Evolutionary conservation across 2,329 filamentous ascomycete species (phyloP), one percentile per base, ranked within the genome.

Genomic region (Tolypocladium ophioglossoides): DNA sequence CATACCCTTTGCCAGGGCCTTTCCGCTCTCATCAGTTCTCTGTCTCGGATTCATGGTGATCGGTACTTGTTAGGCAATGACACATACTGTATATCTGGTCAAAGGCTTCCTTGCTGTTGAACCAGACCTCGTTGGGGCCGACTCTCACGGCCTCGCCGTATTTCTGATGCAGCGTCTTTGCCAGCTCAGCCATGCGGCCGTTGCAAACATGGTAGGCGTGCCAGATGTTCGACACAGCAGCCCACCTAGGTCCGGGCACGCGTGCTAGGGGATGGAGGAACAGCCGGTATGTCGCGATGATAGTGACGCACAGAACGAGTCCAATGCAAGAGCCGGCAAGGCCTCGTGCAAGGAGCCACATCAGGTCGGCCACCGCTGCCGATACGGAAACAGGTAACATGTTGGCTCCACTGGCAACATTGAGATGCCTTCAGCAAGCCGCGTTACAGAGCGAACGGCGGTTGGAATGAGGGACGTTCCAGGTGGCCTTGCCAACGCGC

Each of bases 131-230:
- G 37, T 78, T 72, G 0, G 79, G 78, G 0, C 75, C 75, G 9
- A 82, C 72, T 0, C 79, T 70, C n/a, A 82, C 79, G 2, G 72
- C 66, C 0, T 75, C 70, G 0, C 79, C 79, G 55, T 80, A 80
- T 12, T 55, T 62, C 0, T 59, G 55, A 53, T 80, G 78, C n/a
- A 81, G 57, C 0, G 64, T 67, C 59, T 66, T 70, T 1, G 72
- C 74, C 3, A 81, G 52, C 9, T 64, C 58, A 5, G 68, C 65
- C 61, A 75, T 69, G 2, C 64, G 67, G 0, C 78, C 78, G 38
- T 73, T 68, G 10, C 73, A 68, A 2, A 72, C 71, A 3, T 78
- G 71, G 12, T 68, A 67, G 0, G 73, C 77, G 40, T 77, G 70
- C 77, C 77, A 80, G 32, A 71, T 53, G 52, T 68, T 76, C 10